Percentiles rank a stretch among this genome's conserved stretches.
These are phyloP conservation scores for Hyphopichia fennica DNA, from an alignment of 1,139 yeast genomes.

Conservation along the genomic window DNA sequence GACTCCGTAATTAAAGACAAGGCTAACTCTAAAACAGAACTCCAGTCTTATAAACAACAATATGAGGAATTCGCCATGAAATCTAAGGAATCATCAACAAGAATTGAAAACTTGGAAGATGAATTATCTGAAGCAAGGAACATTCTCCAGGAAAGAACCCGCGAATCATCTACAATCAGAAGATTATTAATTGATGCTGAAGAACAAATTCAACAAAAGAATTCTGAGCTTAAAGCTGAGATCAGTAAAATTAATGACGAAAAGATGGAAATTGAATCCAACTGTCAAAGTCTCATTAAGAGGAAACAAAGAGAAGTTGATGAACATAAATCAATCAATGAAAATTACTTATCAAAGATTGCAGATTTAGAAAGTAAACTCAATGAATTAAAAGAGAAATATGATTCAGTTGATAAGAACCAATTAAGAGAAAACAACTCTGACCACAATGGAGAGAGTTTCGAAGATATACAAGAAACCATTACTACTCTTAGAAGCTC, in stretches of 20 bases:
- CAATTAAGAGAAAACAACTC: neutral
- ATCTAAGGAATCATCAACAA: constrained; percentile 59
- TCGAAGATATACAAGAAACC: constrained; percentile 30
- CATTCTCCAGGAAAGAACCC: constrained; percentile 72
- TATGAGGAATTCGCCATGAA: constrained; percentile 75
- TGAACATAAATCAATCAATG: constrained; percentile 35
- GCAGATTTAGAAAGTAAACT: constrained; percentile 43
- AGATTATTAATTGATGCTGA: constrained; percentile 69
- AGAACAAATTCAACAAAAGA: constrained; percentile 50
- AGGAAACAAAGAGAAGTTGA: constrained; percentile 54
- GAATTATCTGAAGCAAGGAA: constrained; percentile 74
- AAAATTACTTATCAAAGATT: constrained; percentile 27
- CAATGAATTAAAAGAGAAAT: constrained; percentile 23
- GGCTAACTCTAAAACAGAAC: constrained; percentile 51
- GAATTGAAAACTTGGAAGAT: constrained; percentile 71
- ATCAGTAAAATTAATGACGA: constrained; percentile 50
- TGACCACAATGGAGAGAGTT: constrained; percentile 21
- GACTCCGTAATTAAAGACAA: constrained; percentile 49
- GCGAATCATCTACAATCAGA: constrained; percentile 76
- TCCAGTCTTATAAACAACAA: constrained; percentile 64
- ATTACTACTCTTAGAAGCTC: constrained; percentile 53
- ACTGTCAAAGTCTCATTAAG: constrained; percentile 47
- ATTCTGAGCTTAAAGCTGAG: constrained; percentile 31
- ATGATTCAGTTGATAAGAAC: constrained; percentile 16
- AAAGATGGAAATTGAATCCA: constrained; percentile 57